phyloP scores from a whole-genome alignment of 202 grass and related monocot species.

The Carex sylvatica region DNA sequence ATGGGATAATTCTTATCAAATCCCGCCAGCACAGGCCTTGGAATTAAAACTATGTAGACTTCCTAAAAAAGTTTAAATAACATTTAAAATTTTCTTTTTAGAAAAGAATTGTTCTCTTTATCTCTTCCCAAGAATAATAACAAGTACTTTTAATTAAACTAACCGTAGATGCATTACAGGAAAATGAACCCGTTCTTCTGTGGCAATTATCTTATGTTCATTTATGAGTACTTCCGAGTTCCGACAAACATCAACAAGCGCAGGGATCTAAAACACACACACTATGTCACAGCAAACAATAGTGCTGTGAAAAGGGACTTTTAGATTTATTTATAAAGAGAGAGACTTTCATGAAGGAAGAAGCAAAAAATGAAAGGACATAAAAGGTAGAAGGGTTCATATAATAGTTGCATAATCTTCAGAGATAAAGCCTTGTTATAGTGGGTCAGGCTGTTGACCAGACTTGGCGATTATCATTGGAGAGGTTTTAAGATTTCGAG shows the following conservation, averaged over 20 bases:
- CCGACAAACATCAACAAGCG: neutral
- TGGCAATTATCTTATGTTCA: neutral
- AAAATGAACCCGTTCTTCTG: neutral
- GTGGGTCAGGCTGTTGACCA: constrained; percentile 13
- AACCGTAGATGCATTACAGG: neutral
- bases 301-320: constrained; percentile 8
- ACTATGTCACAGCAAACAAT: neutral
- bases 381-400: neutral
- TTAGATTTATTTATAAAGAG: neutral
- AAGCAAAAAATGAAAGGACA: neutral
- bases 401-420: constrained; percentile 16
- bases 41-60: constrained; percentile 9
- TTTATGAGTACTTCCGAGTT: neutral
- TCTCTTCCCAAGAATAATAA: constrained; percentile 19
- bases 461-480: constrained; percentile 2
- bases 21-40: neutral
- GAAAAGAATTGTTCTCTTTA: constrained; percentile 19
- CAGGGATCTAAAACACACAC: neutral
- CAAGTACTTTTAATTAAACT: constrained; percentile 25
- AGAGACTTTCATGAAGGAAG: neutral
- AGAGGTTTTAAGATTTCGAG: neutral
- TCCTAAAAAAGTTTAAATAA: constrained; percentile 16
- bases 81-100: neutral
- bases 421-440: constrained; percentile 8
- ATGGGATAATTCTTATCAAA: constrained; percentile 35